These are phyloP conservation scores for Monosporascus sp. DNA, from an alignment of 2,329 filamentous ascomycete species.

Conservation along the genomic window DNA sequence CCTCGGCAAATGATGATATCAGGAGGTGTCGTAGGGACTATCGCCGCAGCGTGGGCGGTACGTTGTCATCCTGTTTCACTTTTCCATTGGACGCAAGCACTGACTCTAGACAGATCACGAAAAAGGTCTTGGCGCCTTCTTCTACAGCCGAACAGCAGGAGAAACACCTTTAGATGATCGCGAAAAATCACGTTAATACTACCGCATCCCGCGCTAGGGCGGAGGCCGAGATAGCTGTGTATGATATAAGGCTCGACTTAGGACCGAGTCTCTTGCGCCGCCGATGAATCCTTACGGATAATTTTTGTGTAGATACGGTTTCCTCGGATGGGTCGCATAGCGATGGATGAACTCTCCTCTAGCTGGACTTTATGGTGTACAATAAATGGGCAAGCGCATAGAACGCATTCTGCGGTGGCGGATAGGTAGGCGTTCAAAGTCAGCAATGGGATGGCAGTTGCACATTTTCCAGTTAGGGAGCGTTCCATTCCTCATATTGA, in stretches of 20 bases:
- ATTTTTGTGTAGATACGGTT: constrained; percentile 11
- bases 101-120: constrained; percentile 23
- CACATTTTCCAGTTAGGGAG: constrained; percentile 15
- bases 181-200: constrained; percentile 2
- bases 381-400: constrained; percentile 45
- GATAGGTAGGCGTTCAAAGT: constrained; percentile 29
- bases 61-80: constrained; percentile 32
- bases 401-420: constrained; percentile 30
- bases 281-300: constrained; percentile 16
- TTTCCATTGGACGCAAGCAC: constrained; percentile 7
- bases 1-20: constrained; percentile 91
- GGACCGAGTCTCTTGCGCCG: constrained; percentile 9
- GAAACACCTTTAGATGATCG: constrained; percentile 11
- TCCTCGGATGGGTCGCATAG: constrained; percentile 29
- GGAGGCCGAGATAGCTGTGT: constrained; percentile 15
- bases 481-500: background rate
- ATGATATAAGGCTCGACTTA: constrained; percentile 20
- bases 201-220: constrained; percentile 6
- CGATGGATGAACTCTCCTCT: constrained; percentile 50
- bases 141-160: constrained; percentile 12
- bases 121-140: constrained; percentile 16
- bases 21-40: constrained; percentile 77
- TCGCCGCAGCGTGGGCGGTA: constrained; percentile 90
- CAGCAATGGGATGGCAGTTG: constrained; percentile 22
- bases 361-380: constrained; percentile 43